Conservation (phyloP, 2,329 filamentous ascomycete species). For the Ascochyta lentis region DNA sequence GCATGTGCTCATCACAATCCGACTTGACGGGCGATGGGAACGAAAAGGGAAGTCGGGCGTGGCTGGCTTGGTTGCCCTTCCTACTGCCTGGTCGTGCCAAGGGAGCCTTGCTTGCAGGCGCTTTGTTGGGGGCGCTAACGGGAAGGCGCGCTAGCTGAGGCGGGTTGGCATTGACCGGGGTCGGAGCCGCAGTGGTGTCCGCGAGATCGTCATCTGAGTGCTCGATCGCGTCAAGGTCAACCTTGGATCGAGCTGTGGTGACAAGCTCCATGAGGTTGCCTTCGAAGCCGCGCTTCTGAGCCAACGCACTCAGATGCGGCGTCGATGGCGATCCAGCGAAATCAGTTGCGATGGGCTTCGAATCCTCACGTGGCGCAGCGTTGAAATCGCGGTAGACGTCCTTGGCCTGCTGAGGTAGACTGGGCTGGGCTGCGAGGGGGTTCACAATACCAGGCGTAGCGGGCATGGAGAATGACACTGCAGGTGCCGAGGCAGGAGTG, state of each 20-base stretch:
- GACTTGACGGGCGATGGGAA: constrained; percentile 39
- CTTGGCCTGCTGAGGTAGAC: constrained; percentile 36
- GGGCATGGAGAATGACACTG: constrained; percentile 38
- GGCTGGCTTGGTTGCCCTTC: constrained; percentile 38
- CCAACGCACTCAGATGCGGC: constrained; percentile 51
- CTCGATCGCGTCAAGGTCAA: constrained; percentile 46
- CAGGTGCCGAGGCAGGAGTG: constrained; percentile 35
- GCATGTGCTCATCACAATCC: constrained; percentile 37
- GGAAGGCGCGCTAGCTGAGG: constrained; percentile 45
- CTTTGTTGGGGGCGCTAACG: constrained; percentile 30
- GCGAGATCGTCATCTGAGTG: constrained; percentile 45
- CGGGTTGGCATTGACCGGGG: constrained; percentile 36
- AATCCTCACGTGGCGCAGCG: constrained; percentile 24
- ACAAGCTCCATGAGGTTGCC: constrained; percentile 50
- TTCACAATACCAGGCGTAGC: constrained; percentile 45
- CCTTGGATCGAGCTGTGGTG: constrained; percentile 44
- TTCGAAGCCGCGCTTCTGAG: constrained; percentile 51
- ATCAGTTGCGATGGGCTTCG: constrained; percentile 22
- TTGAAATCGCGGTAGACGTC: constrained; percentile 42
- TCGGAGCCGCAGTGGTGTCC: constrained; percentile 38
- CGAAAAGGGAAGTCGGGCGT: constrained; percentile 41
- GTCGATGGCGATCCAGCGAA: constrained; percentile 50
- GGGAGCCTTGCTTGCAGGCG: constrained; percentile 38
- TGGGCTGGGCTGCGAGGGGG: constrained; percentile 39
- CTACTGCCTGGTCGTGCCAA: constrained; percentile 43